Conservation (phyloP, 2,329 filamentous ascomycete genomes). For the Penicillium crustosum region DNA sequence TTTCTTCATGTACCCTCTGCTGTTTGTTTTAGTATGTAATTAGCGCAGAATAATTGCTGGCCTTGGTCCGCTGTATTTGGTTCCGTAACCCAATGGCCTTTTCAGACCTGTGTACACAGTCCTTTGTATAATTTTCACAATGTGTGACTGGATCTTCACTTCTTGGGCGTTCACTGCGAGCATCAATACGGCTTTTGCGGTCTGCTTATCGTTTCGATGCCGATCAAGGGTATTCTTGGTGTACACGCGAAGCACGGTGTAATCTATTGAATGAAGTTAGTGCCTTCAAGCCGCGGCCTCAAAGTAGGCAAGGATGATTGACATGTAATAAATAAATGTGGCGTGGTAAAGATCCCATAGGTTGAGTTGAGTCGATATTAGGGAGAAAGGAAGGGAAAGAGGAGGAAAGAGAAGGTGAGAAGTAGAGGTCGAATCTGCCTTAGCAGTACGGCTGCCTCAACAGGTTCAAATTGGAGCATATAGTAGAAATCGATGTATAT, state of each 20-base stretch:
- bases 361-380: background rate
- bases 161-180: background rate
- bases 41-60: background rate
- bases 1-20: background rate
- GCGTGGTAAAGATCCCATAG: background rate
- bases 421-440: background rate
- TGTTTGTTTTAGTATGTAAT: background rate
- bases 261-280: too few relatives aligned
- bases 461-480: too few relatives aligned
- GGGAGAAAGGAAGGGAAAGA: background rate
- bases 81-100: background rate
- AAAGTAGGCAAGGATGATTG: background rate
- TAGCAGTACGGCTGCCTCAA: background rate
- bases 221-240: background rate
- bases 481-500: too few relatives aligned
- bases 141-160: background rate
- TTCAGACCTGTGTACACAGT: background rate
- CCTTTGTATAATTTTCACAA: background rate
- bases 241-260: too few relatives aligned
- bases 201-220: background rate
- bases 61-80: background rate
- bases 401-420: background rate
- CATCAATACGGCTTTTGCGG: background rate
- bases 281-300: background rate
- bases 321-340: background rate